phyloP scores from a whole-genome alignment of 2,329 filamentous ascomycete species.

The Pseudofabraea citricarpa region DNA sequence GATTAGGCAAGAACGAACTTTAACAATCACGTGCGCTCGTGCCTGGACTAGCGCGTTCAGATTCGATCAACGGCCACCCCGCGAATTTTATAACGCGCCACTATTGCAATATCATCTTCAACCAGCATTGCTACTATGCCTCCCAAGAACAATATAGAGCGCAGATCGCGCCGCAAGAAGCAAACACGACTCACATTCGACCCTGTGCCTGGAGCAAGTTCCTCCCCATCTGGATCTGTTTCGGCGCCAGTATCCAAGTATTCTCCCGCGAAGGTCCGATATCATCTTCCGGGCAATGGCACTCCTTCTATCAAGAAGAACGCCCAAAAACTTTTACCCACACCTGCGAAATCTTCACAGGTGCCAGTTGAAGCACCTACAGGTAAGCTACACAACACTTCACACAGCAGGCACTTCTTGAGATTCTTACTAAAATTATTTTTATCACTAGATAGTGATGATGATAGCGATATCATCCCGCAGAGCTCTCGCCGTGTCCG shows the following conservation, averaged over 20 bases:
- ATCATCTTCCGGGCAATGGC: too few relatives aligned
- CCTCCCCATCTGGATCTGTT: conserved; percentile 4
- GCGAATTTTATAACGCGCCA: too few relatives aligned
- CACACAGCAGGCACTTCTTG: not conserved
- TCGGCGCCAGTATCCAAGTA: not conserved
- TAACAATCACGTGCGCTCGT: too few relatives aligned
- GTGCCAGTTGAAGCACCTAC: too few relatives aligned
- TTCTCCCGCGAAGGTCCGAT: conserved; percentile 21
- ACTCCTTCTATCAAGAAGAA: too few relatives aligned
- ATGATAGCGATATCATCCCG: conserved; percentile 1
- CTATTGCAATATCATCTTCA: too few relatives aligned
- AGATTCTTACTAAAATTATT: not conserved
- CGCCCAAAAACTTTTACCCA: too few relatives aligned
- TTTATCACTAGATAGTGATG: too few relatives aligned
- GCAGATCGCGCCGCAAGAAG: conserved; percentile 17
- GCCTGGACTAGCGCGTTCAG: too few relatives aligned
- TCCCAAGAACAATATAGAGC: conserved; percentile 12
- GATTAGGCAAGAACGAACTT: too few relatives aligned
- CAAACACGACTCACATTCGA: conserved; percentile 25
- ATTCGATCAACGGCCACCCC: too few relatives aligned
- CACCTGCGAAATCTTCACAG: conserved; percentile 18
- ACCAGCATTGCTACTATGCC: too few relatives aligned
- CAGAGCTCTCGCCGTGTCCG: not conserved
- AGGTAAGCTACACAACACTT: not conserved
- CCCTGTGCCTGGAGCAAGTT: conserved; percentile 6